Evolutionary conservation across 2,329 filamentous ascomycete genomes (phyloP).

Genomic region (Fusarium illudens): DNA sequence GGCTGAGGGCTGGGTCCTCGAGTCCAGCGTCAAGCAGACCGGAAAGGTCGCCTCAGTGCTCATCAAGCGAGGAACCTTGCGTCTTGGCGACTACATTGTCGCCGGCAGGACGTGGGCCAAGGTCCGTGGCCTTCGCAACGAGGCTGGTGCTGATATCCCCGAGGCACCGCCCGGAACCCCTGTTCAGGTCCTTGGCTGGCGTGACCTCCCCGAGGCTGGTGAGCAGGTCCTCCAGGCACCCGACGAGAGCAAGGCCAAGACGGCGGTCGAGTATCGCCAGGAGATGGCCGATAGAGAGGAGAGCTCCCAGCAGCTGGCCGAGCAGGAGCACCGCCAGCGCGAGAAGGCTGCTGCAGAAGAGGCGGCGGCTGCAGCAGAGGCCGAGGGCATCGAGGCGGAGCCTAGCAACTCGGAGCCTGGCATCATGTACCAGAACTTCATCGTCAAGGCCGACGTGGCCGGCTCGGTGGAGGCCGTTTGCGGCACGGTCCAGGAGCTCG

Average conservation of each 20-base stretch:
- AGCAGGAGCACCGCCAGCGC: constrained; percentile 69
- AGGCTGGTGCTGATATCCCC: constrained; percentile 75
- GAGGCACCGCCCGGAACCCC: constrained; percentile 88
- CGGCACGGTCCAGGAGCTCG: constrained; percentile 78
- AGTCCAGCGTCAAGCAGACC: constrained; percentile 85
- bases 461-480: constrained; percentile 93
- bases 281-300: constrained; percentile 76
- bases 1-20: constrained; percentile 93
- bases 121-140: constrained; percentile 84
- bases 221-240: constrained; percentile 86
- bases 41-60: constrained; percentile 90
- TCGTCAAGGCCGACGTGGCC: constrained; percentile 91
- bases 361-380: constrained; percentile 47
- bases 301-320: constrained; percentile 82
- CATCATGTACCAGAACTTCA: constrained; percentile 74
- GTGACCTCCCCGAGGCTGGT: constrained; percentile 80
- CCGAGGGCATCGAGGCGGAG: constrained; percentile 49
- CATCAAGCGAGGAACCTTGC: constrained; percentile 85
- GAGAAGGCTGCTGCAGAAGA: constrained; percentile 58
- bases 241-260: constrained; percentile 79
- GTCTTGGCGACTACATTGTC: constrained; percentile 81
- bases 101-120: constrained; percentile 89
- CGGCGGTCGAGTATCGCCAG: constrained; percentile 77
- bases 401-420: constrained; percentile 52
- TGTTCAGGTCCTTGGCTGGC: constrained; percentile 95